These are phyloP conservation scores for Ophiorrhiza pumila DNA, from an alignment of 257 asterid species.

Conservation along the genomic window DNA sequence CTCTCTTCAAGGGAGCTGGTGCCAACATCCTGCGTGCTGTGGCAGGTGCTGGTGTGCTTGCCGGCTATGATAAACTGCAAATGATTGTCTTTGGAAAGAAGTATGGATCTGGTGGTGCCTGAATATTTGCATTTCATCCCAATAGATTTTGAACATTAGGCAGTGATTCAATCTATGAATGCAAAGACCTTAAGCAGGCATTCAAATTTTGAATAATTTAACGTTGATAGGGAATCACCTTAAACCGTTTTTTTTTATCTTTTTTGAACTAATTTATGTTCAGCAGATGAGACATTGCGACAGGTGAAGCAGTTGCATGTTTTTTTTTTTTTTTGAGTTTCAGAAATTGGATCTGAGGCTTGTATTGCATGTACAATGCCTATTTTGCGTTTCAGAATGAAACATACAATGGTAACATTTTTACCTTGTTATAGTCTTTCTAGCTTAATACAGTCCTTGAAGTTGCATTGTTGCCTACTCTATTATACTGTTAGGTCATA, in stretches of 20 bases:
- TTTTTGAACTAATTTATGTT: neutral
- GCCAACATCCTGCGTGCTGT: constrained; percentile 42
- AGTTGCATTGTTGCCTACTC: neutral
- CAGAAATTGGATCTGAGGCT: neutral
- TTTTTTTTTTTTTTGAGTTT: constrained; percentile 12
- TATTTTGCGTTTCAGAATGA: neutral
- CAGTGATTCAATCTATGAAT: neutral
- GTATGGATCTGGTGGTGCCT: constrained; percentile 44
- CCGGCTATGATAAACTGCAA: constrained; percentile 42
- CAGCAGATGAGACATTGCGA: neutral
- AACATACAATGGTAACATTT: constrained; percentile 2
- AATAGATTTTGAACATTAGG: neutral
- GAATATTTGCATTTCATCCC: neutral
- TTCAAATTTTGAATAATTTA: constrained; percentile 17
- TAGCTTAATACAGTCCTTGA: neutral
- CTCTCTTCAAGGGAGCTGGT: constrained; percentile 48
- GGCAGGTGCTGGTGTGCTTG: constrained; percentile 48
- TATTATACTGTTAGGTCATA: neutral
- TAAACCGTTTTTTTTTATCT: neutral
- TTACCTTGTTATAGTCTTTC: neutral
- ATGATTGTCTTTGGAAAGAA: constrained; percentile 36
- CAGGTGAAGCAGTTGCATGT: constrained; percentile 20
- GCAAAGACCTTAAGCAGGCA: constrained; percentile 3
- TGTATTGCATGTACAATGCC: neutral
- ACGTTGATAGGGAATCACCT: neutral